These are phyloP conservation scores for Boletales sp. DNA, from an alignment of 768 basidiomycete species.

Conservation along the genomic window DNA sequence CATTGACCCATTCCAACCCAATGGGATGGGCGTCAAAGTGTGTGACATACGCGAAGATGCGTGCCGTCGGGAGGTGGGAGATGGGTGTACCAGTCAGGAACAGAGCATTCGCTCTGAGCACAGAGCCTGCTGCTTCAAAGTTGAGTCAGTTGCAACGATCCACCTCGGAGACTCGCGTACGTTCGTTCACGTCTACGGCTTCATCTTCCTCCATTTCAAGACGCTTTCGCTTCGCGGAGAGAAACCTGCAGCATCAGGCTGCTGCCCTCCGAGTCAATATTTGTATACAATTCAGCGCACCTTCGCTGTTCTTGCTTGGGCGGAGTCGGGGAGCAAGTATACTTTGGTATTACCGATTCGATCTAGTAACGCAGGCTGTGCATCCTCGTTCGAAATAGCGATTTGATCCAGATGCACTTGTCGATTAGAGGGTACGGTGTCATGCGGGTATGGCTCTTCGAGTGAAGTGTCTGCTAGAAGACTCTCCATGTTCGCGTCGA, in stretches of 20 bases:
- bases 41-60: constrained; percentile 78
- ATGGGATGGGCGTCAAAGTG: constrained; percentile 74
- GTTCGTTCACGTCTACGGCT: constrained; percentile 33
- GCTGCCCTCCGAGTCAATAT: constrained; percentile 33
- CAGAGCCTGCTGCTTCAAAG: constrained; percentile 35
- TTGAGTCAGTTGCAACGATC: not conserved
- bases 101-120: constrained; percentile 61
- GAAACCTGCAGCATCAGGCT: constrained; percentile 42
- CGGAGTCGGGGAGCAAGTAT: constrained; percentile 72
- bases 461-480: constrained; percentile 33
- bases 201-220: constrained; percentile 37
- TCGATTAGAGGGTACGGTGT: constrained; percentile 53
- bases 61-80: constrained; percentile 66
- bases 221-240: constrained; percentile 44
- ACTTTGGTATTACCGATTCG: constrained; percentile 73
- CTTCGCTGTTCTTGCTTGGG: constrained; percentile 61
- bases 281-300: constrained; percentile 54
- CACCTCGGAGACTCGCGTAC: constrained; percentile 17
- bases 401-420: constrained; percentile 38
- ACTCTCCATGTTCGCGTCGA: constrained; percentile 44
- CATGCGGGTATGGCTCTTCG: constrained; percentile 48
- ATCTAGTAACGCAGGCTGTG: constrained; percentile 43
- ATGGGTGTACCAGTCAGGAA: constrained; percentile 73
- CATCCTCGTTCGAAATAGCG: constrained; percentile 28
- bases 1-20: constrained; percentile 84